A percentile compares a stretch with the other conserved stretches of the same genome.
Evolutionary conservation across 768 basidiomycete genomes (phyloP).

Genomic region (Rickenella mellea): DNA sequence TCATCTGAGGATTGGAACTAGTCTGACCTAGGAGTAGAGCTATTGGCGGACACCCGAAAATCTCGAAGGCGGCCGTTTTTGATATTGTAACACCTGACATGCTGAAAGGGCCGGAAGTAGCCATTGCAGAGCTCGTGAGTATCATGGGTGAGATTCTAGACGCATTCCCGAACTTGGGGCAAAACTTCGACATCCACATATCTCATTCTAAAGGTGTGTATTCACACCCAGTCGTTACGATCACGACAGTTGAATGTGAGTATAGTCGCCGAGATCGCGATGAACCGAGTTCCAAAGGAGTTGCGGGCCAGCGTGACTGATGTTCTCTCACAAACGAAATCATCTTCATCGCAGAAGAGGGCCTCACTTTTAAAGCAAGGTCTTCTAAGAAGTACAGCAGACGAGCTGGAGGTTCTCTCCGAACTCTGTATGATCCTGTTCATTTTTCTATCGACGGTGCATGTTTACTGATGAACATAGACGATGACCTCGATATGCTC

Average conservation of each 20-base stretch:
- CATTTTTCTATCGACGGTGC: not conserved
- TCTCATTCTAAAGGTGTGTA: constrained; percentile 68
- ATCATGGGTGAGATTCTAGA: constrained; percentile 59
- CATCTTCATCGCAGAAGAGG: constrained; percentile 58
- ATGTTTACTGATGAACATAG: constrained; percentile 21
- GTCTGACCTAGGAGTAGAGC: constrained; percentile 26
- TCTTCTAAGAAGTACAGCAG: constrained; percentile 52
- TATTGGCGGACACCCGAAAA: constrained; percentile 64
- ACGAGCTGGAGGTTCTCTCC: constrained; percentile 64
- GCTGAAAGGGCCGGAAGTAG: constrained; percentile 50
- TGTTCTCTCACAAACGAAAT: constrained; percentile 57
- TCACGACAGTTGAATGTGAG: constrained; percentile 1
- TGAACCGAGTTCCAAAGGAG: constrained; percentile 52
- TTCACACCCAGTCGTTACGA: not conserved
- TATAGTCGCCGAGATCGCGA: constrained; percentile 55
- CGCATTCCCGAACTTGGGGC: constrained; percentile 59
- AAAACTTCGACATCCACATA: constrained; percentile 66
- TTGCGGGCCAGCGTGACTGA: constrained; percentile 50
- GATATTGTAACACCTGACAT: constrained; percentile 79
- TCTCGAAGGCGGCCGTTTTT: constrained; percentile 66
- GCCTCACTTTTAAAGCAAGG: constrained; percentile 61
- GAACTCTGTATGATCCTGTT: constrained; percentile 37
- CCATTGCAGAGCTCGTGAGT: constrained; percentile 66
- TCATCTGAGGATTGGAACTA: not conserved
- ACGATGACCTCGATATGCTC: constrained; percentile 53